These are phyloP conservation scores for Symbiodinium natans DNA, from an alignment of 73 alveolate species.

Conservation along the genomic window DNA sequence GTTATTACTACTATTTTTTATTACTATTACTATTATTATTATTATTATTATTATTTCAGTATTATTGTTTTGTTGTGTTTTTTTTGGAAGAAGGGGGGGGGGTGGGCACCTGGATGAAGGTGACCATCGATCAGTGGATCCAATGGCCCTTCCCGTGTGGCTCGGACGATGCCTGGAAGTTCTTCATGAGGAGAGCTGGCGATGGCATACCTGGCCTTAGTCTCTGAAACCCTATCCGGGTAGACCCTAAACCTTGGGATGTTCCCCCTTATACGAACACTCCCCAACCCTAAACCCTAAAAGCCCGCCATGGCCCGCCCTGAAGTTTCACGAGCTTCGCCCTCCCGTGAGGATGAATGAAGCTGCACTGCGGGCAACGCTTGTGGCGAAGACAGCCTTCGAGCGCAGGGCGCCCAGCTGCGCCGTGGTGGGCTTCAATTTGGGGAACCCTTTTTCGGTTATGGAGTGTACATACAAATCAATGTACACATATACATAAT, in stretches of 20 bases:
- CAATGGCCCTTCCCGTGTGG: slow-evolving; percentile 86
- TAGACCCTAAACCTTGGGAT: not conserved
- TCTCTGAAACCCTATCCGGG: not conserved
- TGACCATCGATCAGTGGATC: slow-evolving; percentile 93
- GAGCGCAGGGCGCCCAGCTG: slow-evolving; percentile 20
- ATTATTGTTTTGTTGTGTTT: not conserved
- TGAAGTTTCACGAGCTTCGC: not conserved
- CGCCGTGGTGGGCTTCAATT: too few relatives aligned
- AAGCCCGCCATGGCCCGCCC: not conserved
- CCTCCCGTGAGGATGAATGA: slow-evolving; percentile 58
- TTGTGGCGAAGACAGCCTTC: slow-evolving; percentile 91
- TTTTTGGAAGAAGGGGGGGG: not conserved
- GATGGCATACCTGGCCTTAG: not conserved
- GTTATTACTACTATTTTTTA: too few relatives aligned
- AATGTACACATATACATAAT: too few relatives aligned
- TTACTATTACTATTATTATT: not conserved
- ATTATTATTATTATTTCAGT: too few relatives aligned
- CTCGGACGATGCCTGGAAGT: slow-evolving; percentile 91
- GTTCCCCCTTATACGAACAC: too few relatives aligned
- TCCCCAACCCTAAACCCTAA: not conserved
- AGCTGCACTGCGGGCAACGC: slow-evolving; percentile 62
- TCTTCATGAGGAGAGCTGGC: slow-evolving; percentile 48
- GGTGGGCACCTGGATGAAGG: not conserved
- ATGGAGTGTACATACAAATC: too few relatives aligned
- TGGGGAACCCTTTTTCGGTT: too few relatives aligned